Evolutionary conservation across 2,329 filamentous ascomycete genomes (phyloP).

Genomic region (Aspergillus sp.): DNA sequence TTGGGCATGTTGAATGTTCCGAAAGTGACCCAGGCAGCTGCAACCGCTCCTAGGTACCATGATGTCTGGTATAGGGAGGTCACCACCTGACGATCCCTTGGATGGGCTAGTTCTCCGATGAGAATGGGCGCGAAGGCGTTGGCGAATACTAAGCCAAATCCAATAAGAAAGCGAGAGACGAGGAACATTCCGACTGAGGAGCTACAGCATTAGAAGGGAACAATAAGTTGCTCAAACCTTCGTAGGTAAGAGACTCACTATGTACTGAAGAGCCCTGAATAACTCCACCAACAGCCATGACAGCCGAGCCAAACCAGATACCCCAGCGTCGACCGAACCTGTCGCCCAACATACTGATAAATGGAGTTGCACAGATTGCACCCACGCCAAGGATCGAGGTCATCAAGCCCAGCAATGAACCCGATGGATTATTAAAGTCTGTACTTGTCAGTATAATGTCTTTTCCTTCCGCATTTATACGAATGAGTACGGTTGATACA

Average conservation of each 20-base stretch:
- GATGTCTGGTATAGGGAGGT: slow-evolving; percentile 17
- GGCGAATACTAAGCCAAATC: slow-evolving; percentile 21
- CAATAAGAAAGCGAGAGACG: slow-evolving; percentile 24
- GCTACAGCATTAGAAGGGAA: too few species aligned
- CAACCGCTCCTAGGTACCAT: slow-evolving; percentile 25
- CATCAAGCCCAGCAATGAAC: background rate
- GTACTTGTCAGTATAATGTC: background rate
- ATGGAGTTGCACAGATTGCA: background rate
- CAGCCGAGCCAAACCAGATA: too few species aligned
- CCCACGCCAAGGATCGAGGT: background rate
- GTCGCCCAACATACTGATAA: too few species aligned
- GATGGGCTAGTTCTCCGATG: slow-evolving; percentile 25
- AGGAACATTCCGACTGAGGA: slow-evolving; percentile 14
- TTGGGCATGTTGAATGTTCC: slow-evolving; percentile 4
- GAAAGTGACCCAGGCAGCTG: slow-evolving; percentile 26
- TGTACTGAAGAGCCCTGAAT: too few species aligned
- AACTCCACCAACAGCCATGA: too few species aligned
- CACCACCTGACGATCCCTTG: slow-evolving; percentile 22
- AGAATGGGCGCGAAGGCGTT: slow-evolving; percentile 21
- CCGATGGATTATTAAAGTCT: background rate
- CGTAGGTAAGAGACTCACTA: too few species aligned
- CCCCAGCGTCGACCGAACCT: background rate
- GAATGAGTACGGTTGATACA: background rate
- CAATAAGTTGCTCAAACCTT: too few species aligned
- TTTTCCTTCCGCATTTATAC: too few species aligned